These are phyloP conservation scores for Epichloe glyceriae DNA, from an alignment of 2,329 filamentous ascomycete genomes.

Conservation along the genomic window DNA sequence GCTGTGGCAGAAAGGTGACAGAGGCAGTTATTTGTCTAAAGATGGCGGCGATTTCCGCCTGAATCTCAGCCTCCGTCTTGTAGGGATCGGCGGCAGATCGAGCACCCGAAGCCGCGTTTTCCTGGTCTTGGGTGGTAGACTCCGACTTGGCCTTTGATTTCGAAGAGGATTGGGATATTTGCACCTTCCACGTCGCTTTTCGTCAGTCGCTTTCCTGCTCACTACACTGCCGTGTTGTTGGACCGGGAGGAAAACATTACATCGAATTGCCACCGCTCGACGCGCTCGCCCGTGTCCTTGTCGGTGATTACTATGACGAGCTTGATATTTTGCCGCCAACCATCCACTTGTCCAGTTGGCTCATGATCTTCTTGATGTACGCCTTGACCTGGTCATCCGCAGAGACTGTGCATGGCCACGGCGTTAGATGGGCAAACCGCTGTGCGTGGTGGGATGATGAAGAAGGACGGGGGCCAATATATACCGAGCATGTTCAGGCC, in stretches of 20 bases:
- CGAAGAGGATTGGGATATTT: conserved; percentile 12
- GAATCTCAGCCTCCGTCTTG: conserved; percentile 88
- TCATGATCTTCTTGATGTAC: conserved; percentile 99
- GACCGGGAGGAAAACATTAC: conserved; percentile 31
- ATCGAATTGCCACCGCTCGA: conserved; percentile 97
- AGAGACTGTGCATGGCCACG: conserved; percentile 46
- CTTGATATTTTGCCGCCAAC: conserved; percentile 89
- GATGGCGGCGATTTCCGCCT: conserved; percentile 88
- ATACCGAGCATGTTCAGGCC: conserved; percentile 88
- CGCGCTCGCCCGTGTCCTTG: conserved; percentile 91
- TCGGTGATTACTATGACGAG: conserved; percentile 92
- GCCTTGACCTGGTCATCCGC: conserved; percentile 96
- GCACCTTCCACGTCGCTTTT: conserved; percentile 8
- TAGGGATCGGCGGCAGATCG: conserved; percentile 33
- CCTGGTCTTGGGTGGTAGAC: conserved; percentile 46
- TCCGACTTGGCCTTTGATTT: conserved; percentile 30
- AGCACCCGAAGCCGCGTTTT: conserved; percentile 42
- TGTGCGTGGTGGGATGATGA: too few relatives aligned
- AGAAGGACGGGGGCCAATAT: too few relatives aligned
- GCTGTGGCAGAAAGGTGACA: conserved; percentile 89
- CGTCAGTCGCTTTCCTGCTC: conserved; percentile 5
- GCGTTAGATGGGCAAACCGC: conserved; percentile 7
- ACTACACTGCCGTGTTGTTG: background rate
- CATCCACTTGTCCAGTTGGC: conserved; percentile 97
- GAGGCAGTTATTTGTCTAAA: conserved; percentile 97